Percentiles rank a stretch among this genome's conserved stretches.
phyloP scores from a whole-genome alignment of 805 yeast species.

The Yarrowia divulgata region DNA sequence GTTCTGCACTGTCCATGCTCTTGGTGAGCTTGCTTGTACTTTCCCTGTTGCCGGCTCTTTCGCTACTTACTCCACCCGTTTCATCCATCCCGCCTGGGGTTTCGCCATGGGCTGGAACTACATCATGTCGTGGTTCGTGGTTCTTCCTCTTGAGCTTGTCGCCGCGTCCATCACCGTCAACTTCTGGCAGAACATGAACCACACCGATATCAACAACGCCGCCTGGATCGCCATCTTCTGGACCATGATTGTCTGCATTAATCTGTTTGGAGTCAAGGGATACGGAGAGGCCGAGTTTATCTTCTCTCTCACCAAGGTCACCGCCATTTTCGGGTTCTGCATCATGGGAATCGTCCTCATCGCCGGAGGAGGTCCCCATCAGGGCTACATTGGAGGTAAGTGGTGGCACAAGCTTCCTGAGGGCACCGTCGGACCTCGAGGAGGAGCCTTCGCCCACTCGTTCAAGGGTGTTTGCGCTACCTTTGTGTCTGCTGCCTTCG shows the following conservation, averaged over 20 bases:
- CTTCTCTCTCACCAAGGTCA: constrained; percentile 63
- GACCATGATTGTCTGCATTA: constrained; percentile 57
- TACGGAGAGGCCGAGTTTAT: constrained; percentile 75
- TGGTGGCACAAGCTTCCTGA: constrained; percentile 56
- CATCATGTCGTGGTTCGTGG: constrained; percentile 64
- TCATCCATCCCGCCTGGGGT: constrained; percentile 67
- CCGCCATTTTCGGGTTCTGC: constrained; percentile 66
- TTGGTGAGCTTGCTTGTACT: constrained; percentile 72
- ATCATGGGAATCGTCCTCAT: constrained; percentile 60
- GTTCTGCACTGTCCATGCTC: constrained; percentile 64
- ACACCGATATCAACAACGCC: constrained; percentile 58
- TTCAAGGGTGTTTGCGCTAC: constrained; percentile 76
- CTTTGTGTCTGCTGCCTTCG: constrained; percentile 79
- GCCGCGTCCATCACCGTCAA: constrained; percentile 64
- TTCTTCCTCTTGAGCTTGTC: constrained; percentile 67
- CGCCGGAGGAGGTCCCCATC: constrained; percentile 67
- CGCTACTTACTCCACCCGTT: constrained; percentile 61
- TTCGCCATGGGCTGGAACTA: constrained; percentile 76
- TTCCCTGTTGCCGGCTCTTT: constrained; percentile 65
- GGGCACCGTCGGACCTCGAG: constrained; percentile 25
- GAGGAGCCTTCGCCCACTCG: constrained; percentile 65
- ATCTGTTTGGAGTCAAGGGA: constrained; percentile 63
- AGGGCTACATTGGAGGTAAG: constrained; percentile 62
- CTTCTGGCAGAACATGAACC: constrained; percentile 57
- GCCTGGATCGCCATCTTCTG: constrained; percentile 66